Evolutionary conservation across 306 rosid genomes (phyloP), one percentile per base, ranked within the genome.

Genomic region (Fagus crenata): DNA sequence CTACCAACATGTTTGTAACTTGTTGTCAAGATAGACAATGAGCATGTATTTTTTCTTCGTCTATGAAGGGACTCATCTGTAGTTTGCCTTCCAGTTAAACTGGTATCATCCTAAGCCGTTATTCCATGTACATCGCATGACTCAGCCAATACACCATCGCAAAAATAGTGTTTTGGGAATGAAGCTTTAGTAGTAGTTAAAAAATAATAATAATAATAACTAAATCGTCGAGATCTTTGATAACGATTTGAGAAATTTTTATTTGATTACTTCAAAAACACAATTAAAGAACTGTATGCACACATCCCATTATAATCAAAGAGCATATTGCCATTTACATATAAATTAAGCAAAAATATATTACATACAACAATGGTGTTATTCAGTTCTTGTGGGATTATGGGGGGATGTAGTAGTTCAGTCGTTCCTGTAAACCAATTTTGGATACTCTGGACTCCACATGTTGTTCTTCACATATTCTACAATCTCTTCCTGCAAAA

Each of bases 371-470:
- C 60, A 32, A 5, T 51, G 69, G 54, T 49, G 53, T 71, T 15
- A 40, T 36, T 71, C 17, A 22, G 58, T 54, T 8, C 60, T 40
- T 37, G 1, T 32, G 12, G 17, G 9, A 58, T 39, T 65, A 39
- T 3, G 32, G 28, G 70, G 12, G 71, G 49, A 12, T 37, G 70
- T n/a, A 17, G 49, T 41, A 22, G 63, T 77, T 92, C 85, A 95
- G 35, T 96, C 94, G 46, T 85, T 28, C 82, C n/a, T 84, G 85
- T 82, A 96, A 78, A 96, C 97, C 70, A 96, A 82, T 46, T 90
- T 91, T 0, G 93, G 96, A 79, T 96, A 96, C 37, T 91, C 92
- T 58, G 99, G 99, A 83, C 33, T 84, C 99, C 99, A 96, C 98
- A 92, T 96, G 84, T 84, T 91, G 70, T 86, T 86, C 81, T 81